Evolutionary conservation across 2,329 filamentous ascomycete species (phyloP), one percentile per base, ranked within the genome.

Genomic region (Beauveria caledonica): DNA sequence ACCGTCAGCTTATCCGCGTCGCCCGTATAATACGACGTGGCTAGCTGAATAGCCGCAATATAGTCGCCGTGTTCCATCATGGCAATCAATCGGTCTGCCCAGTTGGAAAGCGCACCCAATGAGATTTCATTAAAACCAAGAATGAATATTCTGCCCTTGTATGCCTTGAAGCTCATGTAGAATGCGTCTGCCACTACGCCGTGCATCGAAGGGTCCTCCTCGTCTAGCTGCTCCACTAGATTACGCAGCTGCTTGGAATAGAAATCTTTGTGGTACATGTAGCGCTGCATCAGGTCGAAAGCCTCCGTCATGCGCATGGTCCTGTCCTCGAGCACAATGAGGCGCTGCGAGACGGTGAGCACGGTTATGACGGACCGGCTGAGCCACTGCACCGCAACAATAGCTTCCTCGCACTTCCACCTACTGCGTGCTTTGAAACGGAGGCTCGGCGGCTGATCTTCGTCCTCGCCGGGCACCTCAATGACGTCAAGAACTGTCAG

Each of bases 1-100:
- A 99, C 90, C 0, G 94, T 97, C 55, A 97, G 81, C 72, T 94
- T 97, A 72, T 97, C 91, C n/a, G 90, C 85, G 68, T 92, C 86
- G 25, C 94, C 94, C 8, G 86, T 87, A 70, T 96, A 97, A 73
- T 97, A 99, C 0, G 88, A 89, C 1, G 92, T 96, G 10, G 93
- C 95, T 62, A 99, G 80, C 64, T 88, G 84, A 62, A 99, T 96
- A 1, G 94, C 92, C 13, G 86, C 89, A 64, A 99, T 89, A 69
- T 96, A 96, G 73, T 97, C 92, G n/a, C 94, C 94, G 60, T 92
- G 85, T 71, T 97, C 92, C 90, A 99, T 97, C 66, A 97, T 80
- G 0, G 93, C 92, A 65, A 97, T 86, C 19, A 99, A 78, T 45
- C 94, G 83, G 72, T 99, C 94, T 2, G 94, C 93, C 94, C 94